Evolutionary conservation across 371 early-diverging fungal species (phyloP), one percentile per base, ranked within the genome.

Genomic region (Haplosporangium sp.): DNA sequence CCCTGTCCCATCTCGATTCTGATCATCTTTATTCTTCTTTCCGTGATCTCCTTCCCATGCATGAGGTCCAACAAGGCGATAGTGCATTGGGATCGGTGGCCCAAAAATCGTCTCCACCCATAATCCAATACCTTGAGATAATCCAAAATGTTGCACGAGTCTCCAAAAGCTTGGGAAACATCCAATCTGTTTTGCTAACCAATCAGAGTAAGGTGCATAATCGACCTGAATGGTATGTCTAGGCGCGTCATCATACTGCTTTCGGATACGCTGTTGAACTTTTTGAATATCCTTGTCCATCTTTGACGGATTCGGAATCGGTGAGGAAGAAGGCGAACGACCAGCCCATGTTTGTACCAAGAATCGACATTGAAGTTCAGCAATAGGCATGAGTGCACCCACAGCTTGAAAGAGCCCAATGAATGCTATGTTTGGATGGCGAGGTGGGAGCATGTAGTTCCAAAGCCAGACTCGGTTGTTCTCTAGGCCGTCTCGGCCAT

Each of bases 171-270:
- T 81, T 27, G 87, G 87, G 34, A 73, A 72, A 59, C 85, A 85
- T 15, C 86, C 88, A 15, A 86, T 66, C 17, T 40, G 38, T 19
- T 53, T 64, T 1, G 87, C 88, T 44, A 88, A 20, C 17, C 72
- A 56, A 57, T 87, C 88, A 62, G 78, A 83, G 62, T 84, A 86
- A 5, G 74, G 47, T 2, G 74, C 70, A 8, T 63, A 84, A 34
- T 87, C 86, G 48, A 86, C 83, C 40, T 85, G 77, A 45, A 88
- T 85, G 0, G 86, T 87, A 59, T 85, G 86, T 17, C 87, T 70
- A 17, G 85, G 84, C 5, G 83, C 47, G 19, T 71, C 71, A 20
- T 77, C 74, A 19, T 68, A 85, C 3, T 61, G 58, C 7, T 66
- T 58, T 5, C 67, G 60, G 60, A 76, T 83, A 2, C 59, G 37